Percentiles rank a stretch among this genome's conserved stretches.
These are phyloP conservation scores for Inga laurina DNA, from an alignment of 306 rosid species.

Conservation along the genomic window DNA sequence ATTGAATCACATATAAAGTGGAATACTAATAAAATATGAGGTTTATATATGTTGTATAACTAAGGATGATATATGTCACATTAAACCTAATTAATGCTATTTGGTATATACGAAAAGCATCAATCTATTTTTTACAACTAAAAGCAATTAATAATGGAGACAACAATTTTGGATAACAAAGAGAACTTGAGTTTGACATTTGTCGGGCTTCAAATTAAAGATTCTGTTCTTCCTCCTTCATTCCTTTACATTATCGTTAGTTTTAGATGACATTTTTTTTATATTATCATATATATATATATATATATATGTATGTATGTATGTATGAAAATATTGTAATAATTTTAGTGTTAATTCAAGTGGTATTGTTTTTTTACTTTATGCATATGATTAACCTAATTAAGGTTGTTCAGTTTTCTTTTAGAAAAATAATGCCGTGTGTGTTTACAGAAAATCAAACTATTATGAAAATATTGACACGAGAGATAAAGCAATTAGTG, in stretches of 20 bases:
- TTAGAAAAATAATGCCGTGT: background rate
- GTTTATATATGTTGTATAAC: background rate
- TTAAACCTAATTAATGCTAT: background rate
- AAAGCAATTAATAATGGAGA: constrained; percentile 9
- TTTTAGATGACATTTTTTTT: background rate
- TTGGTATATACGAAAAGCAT: constrained; percentile 2
- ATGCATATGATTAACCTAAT: background rate
- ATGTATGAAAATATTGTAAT: background rate
- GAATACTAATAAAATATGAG: background rate
- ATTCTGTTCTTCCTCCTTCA: background rate
- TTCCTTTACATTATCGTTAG: background rate
- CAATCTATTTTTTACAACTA: background rate
- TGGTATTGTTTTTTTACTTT: background rate
- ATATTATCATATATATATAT: no score
- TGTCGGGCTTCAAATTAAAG: background rate
- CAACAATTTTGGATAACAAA: background rate
- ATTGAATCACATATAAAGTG: background rate
- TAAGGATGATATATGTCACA: background rate
- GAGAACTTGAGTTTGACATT: constrained; percentile 5
- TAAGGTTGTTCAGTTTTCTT: background rate
- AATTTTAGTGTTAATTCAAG: background rate
- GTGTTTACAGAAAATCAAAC: background rate
- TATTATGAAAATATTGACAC: background rate
- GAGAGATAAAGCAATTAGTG: background rate
- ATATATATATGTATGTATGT: background rate